Evolutionary conservation across 306 rosid genomes (phyloP).

Genomic region (apple (Malus domestica)): ASM211411v1 NC_041797.1:7113501-7114000

Average conservation of each 20-base stretch:
- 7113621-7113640: neutral
- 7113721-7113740: neutral
- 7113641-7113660: neutral
- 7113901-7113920: too few species aligned
- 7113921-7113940: too few species aligned
- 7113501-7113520: neutral
- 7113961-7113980: too few species aligned
- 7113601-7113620: neutral
- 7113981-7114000: too few species aligned
- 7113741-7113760: constrained; percentile 8
- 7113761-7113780: constrained; percentile 14
- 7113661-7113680: neutral
- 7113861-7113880: too few species aligned
- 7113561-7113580: neutral
- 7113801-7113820: neutral
- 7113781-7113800: constrained; percentile 26
- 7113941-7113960: too few species aligned
- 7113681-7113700: neutral
- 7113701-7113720: neutral
- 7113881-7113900: too few species aligned
- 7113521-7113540: neutral
- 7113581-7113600: neutral
- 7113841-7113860: neutral
- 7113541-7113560: neutral
- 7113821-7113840: neutral